These are phyloP conservation scores for Cruciata laevipes DNA, from an alignment of 257 asterid genomes.

Conservation along the genomic window DNA sequence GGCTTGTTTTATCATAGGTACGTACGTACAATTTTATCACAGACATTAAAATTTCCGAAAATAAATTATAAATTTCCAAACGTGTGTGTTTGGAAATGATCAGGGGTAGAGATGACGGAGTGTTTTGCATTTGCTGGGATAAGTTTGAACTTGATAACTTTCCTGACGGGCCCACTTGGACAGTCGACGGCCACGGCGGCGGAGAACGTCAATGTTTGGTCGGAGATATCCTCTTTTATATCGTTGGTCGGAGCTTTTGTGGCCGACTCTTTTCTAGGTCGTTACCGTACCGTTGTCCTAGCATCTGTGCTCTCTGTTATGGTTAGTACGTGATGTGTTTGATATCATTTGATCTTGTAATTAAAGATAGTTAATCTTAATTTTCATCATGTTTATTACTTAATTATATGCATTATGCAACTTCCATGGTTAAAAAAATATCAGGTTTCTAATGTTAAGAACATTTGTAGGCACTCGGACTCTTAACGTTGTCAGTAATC, in stretches of 20 bases:
- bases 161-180: constrained; percentile 21
- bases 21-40: too few species aligned
- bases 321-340: too few species aligned
- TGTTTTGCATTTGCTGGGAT: constrained; percentile 23
- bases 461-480: constrained; percentile 23
- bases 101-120: constrained; percentile 29
- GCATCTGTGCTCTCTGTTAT: constrained; percentile 16
- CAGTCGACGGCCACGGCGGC: constrained; percentile 26
- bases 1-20: too few species aligned
- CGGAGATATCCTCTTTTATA: constrained; percentile 15
- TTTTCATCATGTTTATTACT: too few species aligned
- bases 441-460: too few species aligned
- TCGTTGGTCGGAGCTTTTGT: constrained; percentile 25
- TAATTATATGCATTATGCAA: too few species aligned
- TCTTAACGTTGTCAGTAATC: constrained; percentile 14
- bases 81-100: too few species aligned
- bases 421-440: too few species aligned
- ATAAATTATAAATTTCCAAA: too few species aligned
- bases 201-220: constrained; percentile 25
- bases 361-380: too few species aligned
- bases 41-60: too few species aligned
- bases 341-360: too few species aligned
- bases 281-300: constrained; percentile 16
- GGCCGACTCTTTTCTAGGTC: constrained; percentile 25
- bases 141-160: constrained; percentile 19